Evolutionary conservation across 2,329 filamentous ascomycete genomes (phyloP), one percentile per base, ranked within the genome.

Genomic region (Penicillium vulpinum): DNA sequence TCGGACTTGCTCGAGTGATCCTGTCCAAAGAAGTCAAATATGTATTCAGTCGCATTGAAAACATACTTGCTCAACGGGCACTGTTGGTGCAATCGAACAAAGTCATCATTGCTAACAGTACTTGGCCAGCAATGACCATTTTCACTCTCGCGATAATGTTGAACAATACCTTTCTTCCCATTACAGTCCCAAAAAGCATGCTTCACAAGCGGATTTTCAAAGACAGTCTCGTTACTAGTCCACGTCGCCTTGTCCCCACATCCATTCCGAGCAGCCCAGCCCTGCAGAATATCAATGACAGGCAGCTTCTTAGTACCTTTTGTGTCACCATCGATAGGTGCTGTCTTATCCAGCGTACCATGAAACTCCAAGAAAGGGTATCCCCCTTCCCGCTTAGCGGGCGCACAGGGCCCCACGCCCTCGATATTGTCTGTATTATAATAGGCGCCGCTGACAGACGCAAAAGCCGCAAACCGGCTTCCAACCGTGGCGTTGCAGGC

Each of bases 381-480:
- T 15, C 63, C 63, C 41, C 58, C 54, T 2, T 57, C 0, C 76
- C 79, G 29, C 75, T 70, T 8, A 53, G 58, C 28, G 48, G 63
- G 24, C 63, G 68, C 33, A 64, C 63, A 54, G 58, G 67, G 16
- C 7, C 57, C 63, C n/a, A 56, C 68, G 38, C 64, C 65, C 13
- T 58, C 48, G 0, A 63, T 48, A 3, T 63, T 44, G 22, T 61
- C 56, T 26, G 65, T 55, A 35, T 70, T 51, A 61, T 83, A 82
- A 44, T 75, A 77, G 4, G 79, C 81, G 6, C 77, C 80, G 1
- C 78, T 76, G 8, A 78, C 77, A 8, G 78, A 73, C 0, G 78
- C 80, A 60, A 83, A 83, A 1, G 80, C 81, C 7, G 81, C 80
- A 50, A 83, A 78, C 5, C 69, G 70, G 5, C 64, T 65, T 5